Base-by-base conservation (phyloP, 495 filamentous ascomycete genomes). In the Amphirosellinia nigrospora region DNA sequence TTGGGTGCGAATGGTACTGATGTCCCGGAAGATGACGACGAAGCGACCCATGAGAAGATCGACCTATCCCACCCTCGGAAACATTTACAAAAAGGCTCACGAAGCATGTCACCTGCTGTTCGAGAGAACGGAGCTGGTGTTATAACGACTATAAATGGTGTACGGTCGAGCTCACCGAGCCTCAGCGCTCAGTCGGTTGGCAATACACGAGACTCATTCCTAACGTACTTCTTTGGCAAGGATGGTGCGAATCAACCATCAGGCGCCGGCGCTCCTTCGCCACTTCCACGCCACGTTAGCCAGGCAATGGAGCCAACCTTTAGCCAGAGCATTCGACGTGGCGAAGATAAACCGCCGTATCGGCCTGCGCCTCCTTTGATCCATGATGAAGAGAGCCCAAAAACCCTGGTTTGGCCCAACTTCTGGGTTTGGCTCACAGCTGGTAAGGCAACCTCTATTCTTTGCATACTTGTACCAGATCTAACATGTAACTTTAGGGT, bases 201-300 rank as follows among this genome's bases (percentile, higher is more conserved):
- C 34, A 78, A 74, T 58, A 82, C 86, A 50, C 89, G 90, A 48
- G 96, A 98, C 81, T 95, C 94, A 0, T 99, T 99, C 83, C 79
- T 99, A 64, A 98, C 94, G 79, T 99, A 98, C 78, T 99, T 99
- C 83, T 99, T 99, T 75, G 94, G 96, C 61, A 97, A 98, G 73
- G 95, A 98, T 71, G 93, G 93, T 15, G 82, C 84, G 4, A 74
- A 86, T 48, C 86, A 86, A 56, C 72, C 79, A 43, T 63, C 77
- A 9, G 77, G 84, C 9, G 77, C 81, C 4, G 80, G 83, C 1
- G 71, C 75, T 19, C 71, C 75, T 32, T 73, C 82, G 56, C 73
- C 73, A 75, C 84, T 78, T 71, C 84, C 76, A 69, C 84, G 92
- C 70, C 92, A 94, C 71, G 89, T 91, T 28, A 91, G 88, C 78